These are phyloP conservation scores for Boletus rex-veris DNA, from an alignment of 768 basidiomycete genomes.

Conservation along the genomic window DNA sequence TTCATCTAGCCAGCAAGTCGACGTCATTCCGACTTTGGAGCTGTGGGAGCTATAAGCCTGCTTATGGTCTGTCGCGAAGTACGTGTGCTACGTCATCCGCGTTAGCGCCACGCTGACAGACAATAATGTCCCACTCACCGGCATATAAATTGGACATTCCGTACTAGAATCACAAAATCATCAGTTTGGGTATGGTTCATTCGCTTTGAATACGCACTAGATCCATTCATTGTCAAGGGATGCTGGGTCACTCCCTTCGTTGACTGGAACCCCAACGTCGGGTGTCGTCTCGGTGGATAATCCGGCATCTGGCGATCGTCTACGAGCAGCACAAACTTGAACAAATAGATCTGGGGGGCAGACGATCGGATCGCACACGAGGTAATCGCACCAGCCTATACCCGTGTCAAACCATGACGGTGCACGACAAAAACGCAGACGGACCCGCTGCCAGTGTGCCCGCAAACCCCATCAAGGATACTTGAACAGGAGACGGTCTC, in stretches of 20 bases:
- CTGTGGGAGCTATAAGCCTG: conserved; percentile 36
- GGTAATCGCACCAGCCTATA: conserved; percentile 47
- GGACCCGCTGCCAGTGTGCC: conserved; percentile 42
- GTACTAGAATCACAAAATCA: conserved; percentile 25
- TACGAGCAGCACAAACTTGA: conserved; percentile 27
- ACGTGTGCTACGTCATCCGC: conserved; percentile 36
- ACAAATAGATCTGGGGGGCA: conserved; percentile 41
- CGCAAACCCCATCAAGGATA: conserved; percentile 50
- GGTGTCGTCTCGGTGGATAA: conserved; percentile 2
- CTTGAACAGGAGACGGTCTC: conserved; percentile 45
- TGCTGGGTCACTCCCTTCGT: conserved; percentile 42
- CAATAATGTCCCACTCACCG: conserved; percentile 28
- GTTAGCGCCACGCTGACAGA: not conserved
- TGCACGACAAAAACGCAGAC: conserved; percentile 1
- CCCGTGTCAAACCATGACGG: not conserved
- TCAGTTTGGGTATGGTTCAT: conserved; percentile 2
- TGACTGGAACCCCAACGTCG: conserved; percentile 32
- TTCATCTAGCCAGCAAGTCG: conserved; percentile 38
- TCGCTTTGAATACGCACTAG: conserved; percentile 35
- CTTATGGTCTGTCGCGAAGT: conserved; percentile 49
- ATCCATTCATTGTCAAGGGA: conserved; percentile 36
- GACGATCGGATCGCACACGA: conserved; percentile 42
- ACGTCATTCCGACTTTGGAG: conserved; percentile 9
- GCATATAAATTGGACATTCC: conserved; percentile 47
- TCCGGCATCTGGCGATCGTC: conserved; percentile 1